These are phyloP conservation scores for Penicillium corylophilum DNA, from an alignment of 2,329 filamentous ascomycete species.

Conservation along the genomic window DNA sequence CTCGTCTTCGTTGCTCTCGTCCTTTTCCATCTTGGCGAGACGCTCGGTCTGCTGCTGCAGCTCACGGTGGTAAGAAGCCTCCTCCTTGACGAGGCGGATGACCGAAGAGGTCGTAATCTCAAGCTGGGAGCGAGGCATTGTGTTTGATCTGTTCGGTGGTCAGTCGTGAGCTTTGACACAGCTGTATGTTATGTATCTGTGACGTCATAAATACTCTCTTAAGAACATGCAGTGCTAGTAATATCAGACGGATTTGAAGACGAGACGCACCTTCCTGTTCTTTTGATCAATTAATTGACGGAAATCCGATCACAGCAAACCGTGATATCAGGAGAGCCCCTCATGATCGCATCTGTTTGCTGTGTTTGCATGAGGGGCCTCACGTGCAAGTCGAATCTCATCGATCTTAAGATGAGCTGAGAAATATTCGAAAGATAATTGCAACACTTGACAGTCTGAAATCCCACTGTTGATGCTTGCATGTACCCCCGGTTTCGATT, in stretches of 20 bases:
- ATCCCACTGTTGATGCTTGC: not conserved
- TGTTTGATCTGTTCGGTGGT: conserved; percentile 14
- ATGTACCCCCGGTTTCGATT: not conserved
- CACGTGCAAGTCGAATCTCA: conserved; percentile 8
- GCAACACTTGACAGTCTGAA: not conserved
- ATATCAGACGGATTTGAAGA: not conserved
- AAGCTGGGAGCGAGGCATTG: conserved; percentile 77
- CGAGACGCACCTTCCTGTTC: not conserved
- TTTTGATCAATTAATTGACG: not conserved
- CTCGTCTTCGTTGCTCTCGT: conserved; percentile 68
- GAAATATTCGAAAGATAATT: not conserved
- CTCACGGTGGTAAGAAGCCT: conserved; percentile 86
- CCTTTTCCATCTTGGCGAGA: conserved; percentile 66
- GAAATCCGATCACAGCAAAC: not conserved
- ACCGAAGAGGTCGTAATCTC: conserved; percentile 81
- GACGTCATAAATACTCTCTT: not conserved
- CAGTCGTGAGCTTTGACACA: conserved; percentile 2
- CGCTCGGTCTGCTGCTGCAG: conserved; percentile 70
- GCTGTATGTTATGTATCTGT: not conserved
- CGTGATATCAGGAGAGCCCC: conserved; percentile 11
- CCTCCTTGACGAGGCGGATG: conserved; percentile 84
- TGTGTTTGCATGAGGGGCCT: conserved; percentile 16
- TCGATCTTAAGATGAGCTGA: not conserved
- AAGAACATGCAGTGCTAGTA: not conserved
- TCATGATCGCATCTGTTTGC: conserved; percentile 24